A percentile compares a stretch with the other conserved stretches of the same genome.
Evolutionary conservation across 2,329 filamentous ascomycete genomes (phyloP).

Genomic region (Hypoxylon sp.): DNA sequence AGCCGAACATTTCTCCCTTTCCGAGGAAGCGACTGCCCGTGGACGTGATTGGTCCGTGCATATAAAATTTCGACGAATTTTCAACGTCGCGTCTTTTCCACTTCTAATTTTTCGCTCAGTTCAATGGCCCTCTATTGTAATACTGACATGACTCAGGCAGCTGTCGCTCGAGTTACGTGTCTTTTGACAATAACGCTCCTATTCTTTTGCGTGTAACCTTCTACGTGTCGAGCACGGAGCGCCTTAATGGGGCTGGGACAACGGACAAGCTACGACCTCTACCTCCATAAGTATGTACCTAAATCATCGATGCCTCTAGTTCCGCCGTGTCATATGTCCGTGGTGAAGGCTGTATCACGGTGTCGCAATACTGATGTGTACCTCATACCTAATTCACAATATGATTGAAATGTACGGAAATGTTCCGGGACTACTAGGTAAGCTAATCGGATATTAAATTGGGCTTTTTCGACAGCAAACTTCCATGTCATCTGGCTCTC

Average conservation of each 20-base stretch:
- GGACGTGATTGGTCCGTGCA: conserved; percentile 21
- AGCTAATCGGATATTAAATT: conserved; percentile 49
- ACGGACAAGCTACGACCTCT: not conserved
- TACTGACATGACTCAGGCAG: not conserved
- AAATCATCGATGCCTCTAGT: not conserved
- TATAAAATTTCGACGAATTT: conserved; percentile 8
- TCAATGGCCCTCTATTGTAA: not conserved
- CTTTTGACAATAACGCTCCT: not conserved
- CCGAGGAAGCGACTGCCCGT: conserved; percentile 15
- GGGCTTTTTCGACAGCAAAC: conserved; percentile 47
- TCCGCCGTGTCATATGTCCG: not conserved
- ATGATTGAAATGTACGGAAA: not conserved
- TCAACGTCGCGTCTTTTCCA: conserved; percentile 9
- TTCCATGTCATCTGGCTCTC: conserved; percentile 60
- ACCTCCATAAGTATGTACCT: not conserved
- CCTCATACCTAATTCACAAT: too few species aligned
- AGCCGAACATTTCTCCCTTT: conserved; percentile 28
- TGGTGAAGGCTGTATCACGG: not conserved
- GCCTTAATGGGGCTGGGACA: not conserved
- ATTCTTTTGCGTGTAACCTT: not conserved
- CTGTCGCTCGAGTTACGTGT: not conserved
- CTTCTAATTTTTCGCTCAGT: not conserved
- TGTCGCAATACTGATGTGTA: not conserved
- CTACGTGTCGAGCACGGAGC: not conserved
- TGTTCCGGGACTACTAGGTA: not conserved